phyloP scores from a whole-genome alignment of 2,329 filamentous ascomycete genomes.

The Conoideocrella luteorostrata region DNA sequence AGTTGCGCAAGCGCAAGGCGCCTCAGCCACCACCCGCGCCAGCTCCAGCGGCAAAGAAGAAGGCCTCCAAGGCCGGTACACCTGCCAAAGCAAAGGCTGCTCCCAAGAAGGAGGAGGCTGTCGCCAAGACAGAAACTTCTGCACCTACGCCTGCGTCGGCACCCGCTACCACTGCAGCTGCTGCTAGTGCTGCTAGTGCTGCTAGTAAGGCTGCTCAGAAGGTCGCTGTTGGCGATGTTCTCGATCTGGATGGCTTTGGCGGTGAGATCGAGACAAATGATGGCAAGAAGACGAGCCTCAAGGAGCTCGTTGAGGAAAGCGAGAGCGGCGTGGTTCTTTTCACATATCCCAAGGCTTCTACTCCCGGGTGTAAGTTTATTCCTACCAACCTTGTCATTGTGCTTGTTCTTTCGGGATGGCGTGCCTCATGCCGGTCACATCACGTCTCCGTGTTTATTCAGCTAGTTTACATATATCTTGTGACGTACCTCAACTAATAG shows the following conservation, averaged over 20 bases:
- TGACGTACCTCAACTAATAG: constrained; percentile 4
- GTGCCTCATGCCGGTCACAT: not conserved
- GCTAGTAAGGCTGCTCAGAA: constrained; percentile 28
- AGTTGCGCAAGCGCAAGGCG: constrained; percentile 57
- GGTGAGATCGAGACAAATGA: constrained; percentile 80
- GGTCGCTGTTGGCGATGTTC: constrained; percentile 47
- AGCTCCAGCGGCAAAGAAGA: constrained; percentile 36
- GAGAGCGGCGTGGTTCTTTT: constrained; percentile 84
- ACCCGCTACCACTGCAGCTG: not conserved
- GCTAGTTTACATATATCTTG: no score
- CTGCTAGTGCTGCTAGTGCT: not conserved
- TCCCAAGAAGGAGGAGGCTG: constrained; percentile 16
- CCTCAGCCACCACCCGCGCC: constrained; percentile 39
- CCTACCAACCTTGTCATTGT: not conserved
- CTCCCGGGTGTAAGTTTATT: constrained; percentile 73
- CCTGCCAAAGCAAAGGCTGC: constrained; percentile 27
- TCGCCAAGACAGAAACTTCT: constrained; percentile 19
- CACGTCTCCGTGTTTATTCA: not conserved
- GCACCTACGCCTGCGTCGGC: not conserved
- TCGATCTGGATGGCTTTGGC: constrained; percentile 54
- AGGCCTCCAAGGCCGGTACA: constrained; percentile 32
- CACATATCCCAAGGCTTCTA: constrained; percentile 92
- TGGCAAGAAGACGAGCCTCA: constrained; percentile 70
- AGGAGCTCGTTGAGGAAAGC: constrained; percentile 75
- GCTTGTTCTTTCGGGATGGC: not conserved